Conservation (phyloP, 352 stramenopile species). For the Globisporangium rhizosaccharum region DNA sequence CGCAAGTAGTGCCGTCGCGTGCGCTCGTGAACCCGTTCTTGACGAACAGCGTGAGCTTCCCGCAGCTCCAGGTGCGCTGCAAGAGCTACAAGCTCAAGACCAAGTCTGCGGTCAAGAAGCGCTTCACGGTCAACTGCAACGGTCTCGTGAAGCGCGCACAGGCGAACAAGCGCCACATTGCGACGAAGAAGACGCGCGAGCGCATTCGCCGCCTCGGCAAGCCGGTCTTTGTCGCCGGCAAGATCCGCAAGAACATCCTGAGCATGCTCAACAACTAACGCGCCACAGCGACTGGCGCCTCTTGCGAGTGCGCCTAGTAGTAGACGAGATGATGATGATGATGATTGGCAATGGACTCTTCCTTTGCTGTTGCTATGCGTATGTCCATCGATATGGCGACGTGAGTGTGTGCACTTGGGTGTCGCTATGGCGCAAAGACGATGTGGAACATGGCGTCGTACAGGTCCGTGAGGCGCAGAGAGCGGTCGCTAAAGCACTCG, state of each 20-base stretch:
- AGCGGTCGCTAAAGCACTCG: slow-evolving; percentile 6
- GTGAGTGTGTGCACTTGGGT: no score
- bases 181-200: slow-evolving; percentile 80
- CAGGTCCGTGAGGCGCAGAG: slow-evolving; percentile 5
- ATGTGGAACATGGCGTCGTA: slow-evolving; percentile 7
- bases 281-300: background rate
- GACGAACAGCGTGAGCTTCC: slow-evolving; percentile 16
- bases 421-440: slow-evolving; percentile 6
- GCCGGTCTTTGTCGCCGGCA: slow-evolving; percentile 55
- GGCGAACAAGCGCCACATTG: slow-evolving; percentile 81
- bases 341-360: background rate
- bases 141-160: slow-evolving; percentile 73
- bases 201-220: slow-evolving; percentile 72
- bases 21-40: slow-evolving; percentile 16
- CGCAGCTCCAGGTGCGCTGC: slow-evolving; percentile 44
- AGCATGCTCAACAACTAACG: slow-evolving; percentile 49
- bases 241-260: slow-evolving; percentile 84
- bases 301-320: background rate
- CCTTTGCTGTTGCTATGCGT: background rate
- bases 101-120: slow-evolving; percentile 80
- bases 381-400: no score
- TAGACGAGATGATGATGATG: background rate
- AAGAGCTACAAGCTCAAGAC: slow-evolving; percentile 85
- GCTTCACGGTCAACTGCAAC: slow-evolving; percentile 80
- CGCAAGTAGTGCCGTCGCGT: slow-evolving; percentile 1